These are phyloP conservation scores for Sphagnum tenellum DNA, from an alignment of 225 moss, liverwort and hornwort species.

Conservation along the genomic window DNA sequence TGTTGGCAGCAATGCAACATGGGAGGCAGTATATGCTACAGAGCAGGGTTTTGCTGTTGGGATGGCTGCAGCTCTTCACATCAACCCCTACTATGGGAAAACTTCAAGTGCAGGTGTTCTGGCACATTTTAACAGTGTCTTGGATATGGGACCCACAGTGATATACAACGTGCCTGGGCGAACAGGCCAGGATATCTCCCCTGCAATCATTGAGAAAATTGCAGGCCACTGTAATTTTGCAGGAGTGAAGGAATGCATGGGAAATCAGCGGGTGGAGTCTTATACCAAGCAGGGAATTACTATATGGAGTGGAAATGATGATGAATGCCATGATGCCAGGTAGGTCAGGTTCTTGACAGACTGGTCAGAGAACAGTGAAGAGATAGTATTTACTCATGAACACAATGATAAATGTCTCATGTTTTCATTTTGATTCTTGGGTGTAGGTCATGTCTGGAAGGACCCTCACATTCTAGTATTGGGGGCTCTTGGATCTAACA, in stretches of 20 bases:
- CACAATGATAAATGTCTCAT: too few species aligned
- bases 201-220: conserved; percentile 46
- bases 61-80: conserved; percentile 85
- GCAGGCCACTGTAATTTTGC: conserved; percentile 53
- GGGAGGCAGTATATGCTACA: conserved; percentile 82
- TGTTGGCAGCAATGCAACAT: conserved; percentile 85
- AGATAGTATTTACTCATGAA: too few species aligned
- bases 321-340: conserved; percentile 83
- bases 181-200: conserved; percentile 75
- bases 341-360: conserved; percentile 9
- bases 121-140: conserved; percentile 58
- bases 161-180: conserved; percentile 88
- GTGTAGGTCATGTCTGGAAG: background rate
- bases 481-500: conserved; percentile 2
- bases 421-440: too few species aligned
- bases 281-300: conserved; percentile 49
- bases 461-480: too few species aligned
- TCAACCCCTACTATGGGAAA: conserved; percentile 94
- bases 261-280: conserved; percentile 49
- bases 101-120: conserved; percentile 67
- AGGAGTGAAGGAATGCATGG: conserved; percentile 84
- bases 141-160: conserved; percentile 72
- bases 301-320: conserved; percentile 91
- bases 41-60: conserved; percentile 86
- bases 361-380: too few species aligned